phyloP scores from a whole-genome alignment of 1,284 basidiomycete genomes.

The Trametes versicolor region DNA sequence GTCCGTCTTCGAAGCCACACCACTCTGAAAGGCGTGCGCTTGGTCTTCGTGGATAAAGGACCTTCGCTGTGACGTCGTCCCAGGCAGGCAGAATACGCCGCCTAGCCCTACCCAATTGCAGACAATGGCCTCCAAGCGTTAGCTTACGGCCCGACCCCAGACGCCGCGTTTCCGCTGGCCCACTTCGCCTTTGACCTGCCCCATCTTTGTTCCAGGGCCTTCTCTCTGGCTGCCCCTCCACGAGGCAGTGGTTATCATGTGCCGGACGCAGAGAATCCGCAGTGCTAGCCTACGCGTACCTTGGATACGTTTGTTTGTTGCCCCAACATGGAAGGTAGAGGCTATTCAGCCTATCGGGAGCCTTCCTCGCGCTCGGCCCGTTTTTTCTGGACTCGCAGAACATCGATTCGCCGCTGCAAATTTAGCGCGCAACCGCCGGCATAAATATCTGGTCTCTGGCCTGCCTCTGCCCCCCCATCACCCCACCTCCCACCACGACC shows the following conservation, averaged over 20 bases:
- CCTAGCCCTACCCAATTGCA: too few relatives aligned
- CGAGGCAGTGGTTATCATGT: background rate
- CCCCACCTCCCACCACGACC: background rate
- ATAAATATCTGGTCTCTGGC: background rate
- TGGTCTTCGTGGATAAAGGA: too few relatives aligned
- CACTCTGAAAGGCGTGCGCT: too few relatives aligned
- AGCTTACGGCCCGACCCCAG: too few relatives aligned
- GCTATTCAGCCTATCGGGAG: background rate
- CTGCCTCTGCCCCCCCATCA: background rate
- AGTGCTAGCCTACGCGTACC: background rate
- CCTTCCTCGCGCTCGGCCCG: background rate
- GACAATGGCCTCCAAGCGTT: too few relatives aligned
- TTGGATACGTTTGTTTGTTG: slow-evolving; percentile 6
- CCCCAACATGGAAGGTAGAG: background rate
- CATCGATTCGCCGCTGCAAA: background rate
- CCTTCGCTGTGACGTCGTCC: too few relatives aligned
- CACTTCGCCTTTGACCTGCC: too few relatives aligned
- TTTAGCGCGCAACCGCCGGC: background rate
- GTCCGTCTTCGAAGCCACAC: too few relatives aligned
- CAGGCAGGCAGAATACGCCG: too few relatives aligned
- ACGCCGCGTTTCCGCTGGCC: too few relatives aligned
- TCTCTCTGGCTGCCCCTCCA: background rate
- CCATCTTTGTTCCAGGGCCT: too few relatives aligned
- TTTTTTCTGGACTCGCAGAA: too few relatives aligned
- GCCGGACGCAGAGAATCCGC: background rate